These are phyloP conservation scores for Pseudozyma sp. DNA, from an alignment of 1,284 basidiomycete genomes.

Conservation along the genomic window DNA sequence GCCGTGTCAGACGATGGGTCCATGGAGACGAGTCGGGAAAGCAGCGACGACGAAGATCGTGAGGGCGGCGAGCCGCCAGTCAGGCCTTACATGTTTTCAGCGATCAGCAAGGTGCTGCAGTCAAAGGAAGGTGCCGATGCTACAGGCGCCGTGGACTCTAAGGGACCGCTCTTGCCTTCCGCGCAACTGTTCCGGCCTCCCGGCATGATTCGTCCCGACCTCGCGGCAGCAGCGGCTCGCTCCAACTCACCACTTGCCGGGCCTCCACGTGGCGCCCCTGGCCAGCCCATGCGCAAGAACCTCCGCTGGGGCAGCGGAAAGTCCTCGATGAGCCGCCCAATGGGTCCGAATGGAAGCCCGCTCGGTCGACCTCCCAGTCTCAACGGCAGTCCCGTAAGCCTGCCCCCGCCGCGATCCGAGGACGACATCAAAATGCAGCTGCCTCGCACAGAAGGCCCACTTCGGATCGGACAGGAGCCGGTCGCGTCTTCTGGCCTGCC, in stretches of 20 bases:
- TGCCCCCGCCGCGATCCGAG: constrained; percentile 6
- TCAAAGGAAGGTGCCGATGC: constrained; percentile 27
- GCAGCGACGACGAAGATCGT: constrained; percentile 37
- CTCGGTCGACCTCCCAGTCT: constrained; percentile 27
- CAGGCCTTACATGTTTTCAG: constrained; percentile 45
- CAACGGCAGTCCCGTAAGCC: constrained; percentile 30
- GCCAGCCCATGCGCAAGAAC: constrained; percentile 65
- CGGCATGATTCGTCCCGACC: constrained; percentile 29
- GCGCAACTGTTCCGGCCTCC: constrained; percentile 34
- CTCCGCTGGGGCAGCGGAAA: constrained; percentile 66
- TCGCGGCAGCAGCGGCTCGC: constrained; percentile 41
- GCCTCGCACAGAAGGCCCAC: constrained; percentile 1
- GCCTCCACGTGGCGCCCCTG: constrained; percentile 44
- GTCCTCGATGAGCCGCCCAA: constrained; percentile 53
- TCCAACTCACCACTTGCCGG: constrained; percentile 52
- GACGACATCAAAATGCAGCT: constrained; percentile 12
- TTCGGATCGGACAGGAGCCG: constrained; percentile 1
- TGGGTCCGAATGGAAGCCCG: constrained; percentile 48
- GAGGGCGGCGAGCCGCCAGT: constrained; percentile 21
- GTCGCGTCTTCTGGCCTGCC: background rate
- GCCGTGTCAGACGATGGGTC: constrained; percentile 30
- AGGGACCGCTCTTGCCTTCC: constrained; percentile 36
- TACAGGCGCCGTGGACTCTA: constrained; percentile 10
- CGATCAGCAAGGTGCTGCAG: constrained; percentile 44
- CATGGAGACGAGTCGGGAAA: constrained; percentile 29